Base-by-base conservation (phyloP, 805 yeast species). In the Sugiyamaella marilandica region DNA sequence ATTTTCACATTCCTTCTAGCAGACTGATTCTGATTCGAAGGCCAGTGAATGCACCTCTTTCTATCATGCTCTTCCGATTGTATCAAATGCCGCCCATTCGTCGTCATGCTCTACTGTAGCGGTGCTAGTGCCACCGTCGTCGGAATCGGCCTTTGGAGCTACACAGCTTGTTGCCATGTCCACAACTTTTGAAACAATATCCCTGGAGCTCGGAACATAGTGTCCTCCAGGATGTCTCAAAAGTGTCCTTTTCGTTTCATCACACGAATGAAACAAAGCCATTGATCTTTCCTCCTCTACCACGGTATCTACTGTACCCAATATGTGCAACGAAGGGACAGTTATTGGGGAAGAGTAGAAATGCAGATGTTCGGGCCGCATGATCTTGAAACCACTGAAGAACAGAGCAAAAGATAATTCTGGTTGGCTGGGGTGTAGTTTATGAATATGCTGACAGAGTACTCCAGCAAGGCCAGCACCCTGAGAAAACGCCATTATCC, bases 141-240 rank as follows among this genome's bases (percentile, higher is more conserved):
- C 36, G 16, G 46, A 33, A 4, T 50, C 53, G 8, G 43, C 39
- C n/a, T 31, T 13, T 18, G 36, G 19, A 14, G 39, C 47, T 24
- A 11, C 21, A 13, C 16, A 24, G 33, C 34, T 36, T 35, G 41
- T 39, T 5, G 68, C 51, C 61, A 71, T 72, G 8, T 59, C 58
- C 2, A 61, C 58, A 8, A 71, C 70, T 2, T 62, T 56, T 10
- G 57, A 61, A 11, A 71, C 60, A 48, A 74, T 67, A 52, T 77
- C 80, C 67, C 86, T 87, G 47, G 90, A 84, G 69, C 88, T 89
- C 29, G 98, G 99, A 45, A 92, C 96, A 71, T 86, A 90, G 65
- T 92, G 99, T 1, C 98, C 97, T 55, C 99, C 98, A 9, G 97
- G 97, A 64, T 92, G 99, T 58, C 80, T 84, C 54, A 85, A 71